phyloP scores from a whole-genome alignment of 257 asterid species.

The Sherardia arvensis region DNA sequence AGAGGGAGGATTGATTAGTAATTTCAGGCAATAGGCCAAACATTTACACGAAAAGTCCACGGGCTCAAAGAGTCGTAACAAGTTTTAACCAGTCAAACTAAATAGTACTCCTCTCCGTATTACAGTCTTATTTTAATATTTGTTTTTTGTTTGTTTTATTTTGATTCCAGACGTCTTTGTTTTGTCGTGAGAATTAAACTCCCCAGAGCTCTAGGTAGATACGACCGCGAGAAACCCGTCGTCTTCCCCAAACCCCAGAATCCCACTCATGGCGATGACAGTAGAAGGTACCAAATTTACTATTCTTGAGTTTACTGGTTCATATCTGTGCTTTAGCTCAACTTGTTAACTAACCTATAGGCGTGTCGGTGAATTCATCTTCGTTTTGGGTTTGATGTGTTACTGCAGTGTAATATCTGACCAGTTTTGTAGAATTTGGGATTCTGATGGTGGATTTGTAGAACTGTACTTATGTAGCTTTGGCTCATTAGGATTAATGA shows the following conservation, averaged over 20 bases:
- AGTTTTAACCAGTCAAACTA: background rate
- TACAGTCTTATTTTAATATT: background rate
- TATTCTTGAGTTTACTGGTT: conserved; percentile 1
- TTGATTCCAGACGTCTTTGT: background rate
- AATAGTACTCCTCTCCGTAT: background rate
- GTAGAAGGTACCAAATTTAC: conserved; percentile 48
- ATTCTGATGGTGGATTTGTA: background rate
- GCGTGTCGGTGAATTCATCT: background rate
- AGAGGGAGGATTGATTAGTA: background rate
- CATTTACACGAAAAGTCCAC: background rate
- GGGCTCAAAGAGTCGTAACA: background rate
- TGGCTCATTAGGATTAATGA: background rate
- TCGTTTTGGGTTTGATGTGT: background rate
- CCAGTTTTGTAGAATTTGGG: background rate
- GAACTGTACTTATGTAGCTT: background rate
- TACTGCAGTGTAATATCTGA: background rate
- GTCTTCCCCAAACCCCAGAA: background rate
- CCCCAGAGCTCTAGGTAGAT: background rate
- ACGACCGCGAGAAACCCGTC: conserved; percentile 1
- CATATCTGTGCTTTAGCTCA: background rate
- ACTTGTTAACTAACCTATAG: background rate
- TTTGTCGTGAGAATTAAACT: background rate
- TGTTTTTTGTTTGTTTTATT: too few relatives aligned
- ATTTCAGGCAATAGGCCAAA: background rate
- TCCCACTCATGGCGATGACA: conserved; percentile 67